Base-by-base conservation (phyloP, 2,329 filamentous ascomycete genomes). In the Endothia cerciana region DNA sequence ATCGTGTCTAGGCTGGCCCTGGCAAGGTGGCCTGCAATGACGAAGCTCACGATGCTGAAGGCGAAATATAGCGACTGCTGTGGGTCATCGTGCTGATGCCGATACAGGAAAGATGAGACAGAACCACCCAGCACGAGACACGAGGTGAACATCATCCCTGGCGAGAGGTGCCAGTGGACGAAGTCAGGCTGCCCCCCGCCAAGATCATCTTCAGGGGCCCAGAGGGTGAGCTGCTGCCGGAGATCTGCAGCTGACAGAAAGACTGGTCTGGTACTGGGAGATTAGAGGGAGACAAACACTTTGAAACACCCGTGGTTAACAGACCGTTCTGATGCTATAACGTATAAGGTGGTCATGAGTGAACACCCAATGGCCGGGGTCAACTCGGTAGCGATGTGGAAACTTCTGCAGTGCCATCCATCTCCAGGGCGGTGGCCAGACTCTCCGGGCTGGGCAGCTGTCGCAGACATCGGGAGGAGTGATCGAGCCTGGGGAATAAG, bases 81-180 rank as follows among this genome's bases (percentile, higher is more conserved):
- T 28, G 60, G 70, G 56, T 78, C 76, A 33, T 69, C 33, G 8
- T 69, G 71, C 55, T 76, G 75, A 19, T 73, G 72, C 40, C 77
- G 72, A 43, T 77, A 76, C 1, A 72, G 68, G 63, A 77, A 79
- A 0, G 77, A 77, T 13, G 77, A 77, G 10, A 77, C 73, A 6
- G 74, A 74, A 51, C 72, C 77, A 7, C 77, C 77, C 25, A 79
- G 73, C 3, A 76, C 64, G 19, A 79, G 60, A 65, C 75, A 77
- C 13, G 75, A 74, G 28, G 62, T 68, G 17, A 79, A 72, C 72
- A 78, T 74, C 33, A 76, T 53, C 19, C 68, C 68, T 10, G 77
- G 73, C n/a, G 75, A 73, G 15, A 75, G 76, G 40, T 74, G 71
- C 38, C 75, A 66, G 36, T 74, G 55, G 56, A 73, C 69, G 15